Percentiles rank a stretch among this genome's conserved stretches.
Conservation (phyloP, 139 green algal species). For the Chlamydomonas eustigma region DNA sequence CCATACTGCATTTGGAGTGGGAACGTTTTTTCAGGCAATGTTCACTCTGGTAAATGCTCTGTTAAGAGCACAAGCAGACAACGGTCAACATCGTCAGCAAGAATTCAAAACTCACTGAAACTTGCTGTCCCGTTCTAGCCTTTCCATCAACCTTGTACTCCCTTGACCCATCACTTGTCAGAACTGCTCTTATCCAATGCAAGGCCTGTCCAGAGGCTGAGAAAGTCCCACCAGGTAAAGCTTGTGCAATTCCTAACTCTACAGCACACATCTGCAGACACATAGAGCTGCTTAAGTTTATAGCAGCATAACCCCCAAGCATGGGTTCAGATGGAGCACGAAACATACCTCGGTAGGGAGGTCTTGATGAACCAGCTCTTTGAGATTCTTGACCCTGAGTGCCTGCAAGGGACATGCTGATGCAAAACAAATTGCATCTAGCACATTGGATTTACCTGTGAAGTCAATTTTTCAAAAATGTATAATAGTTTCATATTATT, state of each 20-base stretch:
- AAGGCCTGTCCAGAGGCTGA: not conserved
- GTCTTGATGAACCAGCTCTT: not conserved
- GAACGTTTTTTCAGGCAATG: too few relatives aligned
- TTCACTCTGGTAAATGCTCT: too few relatives aligned
- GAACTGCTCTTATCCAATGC: not conserved
- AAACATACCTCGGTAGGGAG: not conserved
- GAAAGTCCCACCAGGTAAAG: not conserved
- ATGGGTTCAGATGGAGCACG: too few relatives aligned
- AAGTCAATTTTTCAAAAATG: too few relatives aligned
- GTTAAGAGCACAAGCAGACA: too few relatives aligned
- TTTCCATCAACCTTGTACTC: constrained; percentile 5
- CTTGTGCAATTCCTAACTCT: constrained; percentile 5
- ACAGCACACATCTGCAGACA: constrained; percentile 1
- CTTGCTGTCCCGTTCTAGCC: not conserved
- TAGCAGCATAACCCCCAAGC: too few relatives aligned
- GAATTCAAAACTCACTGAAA: not conserved
- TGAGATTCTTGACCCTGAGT: not conserved
- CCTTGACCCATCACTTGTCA: not conserved
- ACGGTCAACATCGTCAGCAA: too few relatives aligned
- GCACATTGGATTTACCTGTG: not conserved
- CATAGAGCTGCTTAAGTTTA: too few relatives aligned
- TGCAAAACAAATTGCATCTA: constrained; percentile 6
- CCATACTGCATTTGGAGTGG: too few relatives aligned
- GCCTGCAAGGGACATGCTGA: not conserved
- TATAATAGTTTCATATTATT: too few relatives aligned